Conservation (phyloP, 495 filamentous ascomycete genomes). For the Rostrohypoxylon terebratum region DNA sequence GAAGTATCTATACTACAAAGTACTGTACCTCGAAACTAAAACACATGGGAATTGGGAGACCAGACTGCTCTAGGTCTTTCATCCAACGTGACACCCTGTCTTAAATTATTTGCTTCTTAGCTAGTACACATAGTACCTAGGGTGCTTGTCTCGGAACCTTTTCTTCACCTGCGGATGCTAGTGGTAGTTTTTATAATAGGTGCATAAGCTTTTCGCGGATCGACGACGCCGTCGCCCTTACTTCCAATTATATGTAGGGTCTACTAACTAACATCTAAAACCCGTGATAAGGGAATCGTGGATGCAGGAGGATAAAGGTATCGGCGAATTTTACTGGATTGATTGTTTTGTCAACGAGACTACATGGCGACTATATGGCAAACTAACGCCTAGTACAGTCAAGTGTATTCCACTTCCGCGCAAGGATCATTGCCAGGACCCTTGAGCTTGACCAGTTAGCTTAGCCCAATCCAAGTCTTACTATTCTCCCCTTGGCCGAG, state of each 20-base stretch:
- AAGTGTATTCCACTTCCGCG: constrained; percentile 30
- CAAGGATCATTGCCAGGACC: constrained; percentile 37
- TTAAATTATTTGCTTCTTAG: not conserved
- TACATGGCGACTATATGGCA: not conserved
- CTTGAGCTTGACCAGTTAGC: constrained; percentile 30
- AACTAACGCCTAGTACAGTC: constrained; percentile 22
- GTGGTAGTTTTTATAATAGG: not conserved
- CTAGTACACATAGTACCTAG: not conserved
- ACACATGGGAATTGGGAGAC: not conserved
- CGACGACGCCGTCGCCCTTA: not conserved
- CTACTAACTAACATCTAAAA: not conserved
- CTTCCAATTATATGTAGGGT: not conserved
- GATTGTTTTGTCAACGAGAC: not conserved
- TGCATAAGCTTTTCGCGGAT: not conserved
- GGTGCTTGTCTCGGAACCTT: not conserved
- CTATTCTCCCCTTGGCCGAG: constrained; percentile 35
- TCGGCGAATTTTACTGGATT: constrained; percentile 37
- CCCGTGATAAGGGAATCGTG: not conserved
- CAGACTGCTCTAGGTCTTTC: not conserved
- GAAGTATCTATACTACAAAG: no score
- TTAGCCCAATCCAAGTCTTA: constrained; percentile 30
- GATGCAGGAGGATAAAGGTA: not conserved
- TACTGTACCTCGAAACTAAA: not conserved
- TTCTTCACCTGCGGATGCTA: not conserved
- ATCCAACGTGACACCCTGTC: not conserved